Conservation (phyloP, 306 rosid species). For the Biancaea sappan region DNA sequence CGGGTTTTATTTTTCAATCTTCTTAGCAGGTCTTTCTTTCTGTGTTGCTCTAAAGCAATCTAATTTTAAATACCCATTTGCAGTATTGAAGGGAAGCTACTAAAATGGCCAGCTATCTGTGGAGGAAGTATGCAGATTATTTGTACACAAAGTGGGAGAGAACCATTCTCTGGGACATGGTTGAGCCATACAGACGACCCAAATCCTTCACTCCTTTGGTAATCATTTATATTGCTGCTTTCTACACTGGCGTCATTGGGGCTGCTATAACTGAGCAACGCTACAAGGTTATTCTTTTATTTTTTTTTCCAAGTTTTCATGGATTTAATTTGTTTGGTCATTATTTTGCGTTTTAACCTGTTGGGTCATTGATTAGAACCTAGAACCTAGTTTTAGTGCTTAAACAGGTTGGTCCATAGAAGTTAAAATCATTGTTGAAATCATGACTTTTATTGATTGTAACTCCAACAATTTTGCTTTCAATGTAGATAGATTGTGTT, state of each 20-base stretch:
- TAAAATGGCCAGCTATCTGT: slow-evolving; percentile 66
- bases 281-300: slow-evolving; percentile 70
- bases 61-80: not conserved
- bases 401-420: not conserved
- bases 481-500: not conserved
- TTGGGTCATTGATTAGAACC: too few species aligned
- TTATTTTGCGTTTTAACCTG: too few species aligned
- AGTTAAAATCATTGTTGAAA: not conserved
- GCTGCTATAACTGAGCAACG: slow-evolving; percentile 93
- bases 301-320: not conserved
- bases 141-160: slow-evolving; percentile 86
- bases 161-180: slow-evolving; percentile 84
- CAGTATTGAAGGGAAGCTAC: slow-evolving; percentile 21
- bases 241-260: slow-evolving; percentile 81
- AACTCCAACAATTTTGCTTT: not conserved
- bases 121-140: slow-evolving; percentile 92
- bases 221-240: slow-evolving; percentile 69
- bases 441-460: not conserved
- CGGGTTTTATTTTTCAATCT: not conserved
- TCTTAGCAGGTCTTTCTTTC: not conserved
- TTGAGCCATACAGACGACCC: slow-evolving; percentile 78
- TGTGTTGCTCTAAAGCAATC: not conserved
- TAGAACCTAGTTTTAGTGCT: not conserved
- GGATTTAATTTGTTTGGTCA: too few species aligned
- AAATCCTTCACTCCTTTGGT: slow-evolving; percentile 86